Evolutionary conservation across 306 rosid genomes (phyloP), one percentile per base, ranked within the genome.

Genomic region (Lathyrus oleraceus): DNA sequence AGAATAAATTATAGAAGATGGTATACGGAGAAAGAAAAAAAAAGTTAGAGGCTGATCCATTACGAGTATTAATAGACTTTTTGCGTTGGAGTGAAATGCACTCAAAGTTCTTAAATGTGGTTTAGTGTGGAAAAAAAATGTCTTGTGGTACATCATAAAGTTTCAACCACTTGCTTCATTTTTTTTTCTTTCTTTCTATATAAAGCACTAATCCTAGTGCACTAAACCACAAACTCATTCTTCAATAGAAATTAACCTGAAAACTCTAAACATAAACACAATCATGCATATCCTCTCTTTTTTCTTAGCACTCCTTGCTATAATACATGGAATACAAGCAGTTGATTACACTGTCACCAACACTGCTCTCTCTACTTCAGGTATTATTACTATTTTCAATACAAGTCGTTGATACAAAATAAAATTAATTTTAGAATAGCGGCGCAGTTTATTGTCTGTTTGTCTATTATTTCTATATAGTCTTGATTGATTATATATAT

Each of bases 301-400:
- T 32, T 71, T 77, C 65, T n/a, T 82, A 15, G 59, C 70, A 19
- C n/a, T 74, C 69, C 63, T 84, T 12, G 60, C 75, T 3, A 59
- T 61, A 28, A 25, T 76, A 8, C 82, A 78, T 2, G 51, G 64
- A 13, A 30, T 77, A 14, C 25, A 65, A 0, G 88, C 83, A 4
- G 82, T 83, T 1, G 65, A 85, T 3, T 89, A 57, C 75, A 38
- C 7, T 0, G 79, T 83, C 39, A 68, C 65, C 39, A 87, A 83
- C 84, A 53, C 14, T 1, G 94, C 84, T 4, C 69, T 43, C 36
- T 25, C 70, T 8, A 85, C 86, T 51, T 12, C 57, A 19, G 57
- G 57, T 51, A 51, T 44, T 7, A 32, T 6, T 14, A 44, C 7
- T 42, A 42, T 42, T 42, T 42, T 11, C 12, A 3, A 42, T 40